A percentile compares a stretch with the other conserved stretches of the same genome.
phyloP scores from a whole-genome alignment of 2,329 filamentous ascomycete genomes.

The Colletotrichum caudatum region DNA sequence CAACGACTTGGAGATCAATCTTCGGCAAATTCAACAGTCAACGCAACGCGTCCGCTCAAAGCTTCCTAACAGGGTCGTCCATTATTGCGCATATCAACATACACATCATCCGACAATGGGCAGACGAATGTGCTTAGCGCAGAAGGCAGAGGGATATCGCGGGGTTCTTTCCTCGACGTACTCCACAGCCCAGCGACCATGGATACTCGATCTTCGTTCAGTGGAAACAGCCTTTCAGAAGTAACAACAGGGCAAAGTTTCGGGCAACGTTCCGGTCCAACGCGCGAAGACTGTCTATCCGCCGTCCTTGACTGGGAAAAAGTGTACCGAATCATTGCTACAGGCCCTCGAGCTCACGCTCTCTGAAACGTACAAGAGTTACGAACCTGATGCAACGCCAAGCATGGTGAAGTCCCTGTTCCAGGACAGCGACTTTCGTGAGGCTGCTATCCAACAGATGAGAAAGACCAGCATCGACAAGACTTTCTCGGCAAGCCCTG shows the following conservation, averaged over 20 bases:
- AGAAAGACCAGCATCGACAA: slow-evolving; percentile 58
- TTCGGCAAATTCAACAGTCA: slow-evolving; percentile 52
- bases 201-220: slow-evolving; percentile 12
- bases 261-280: slow-evolving; percentile 44
- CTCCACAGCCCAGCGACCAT: not conserved
- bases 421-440: slow-evolving; percentile 56
- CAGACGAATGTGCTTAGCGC: not conserved
- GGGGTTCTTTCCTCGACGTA: slow-evolving; percentile 7
- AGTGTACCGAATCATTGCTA: slow-evolving; percentile 56
- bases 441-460: slow-evolving; percentile 59
- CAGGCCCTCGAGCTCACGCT: slow-evolving; percentile 57
- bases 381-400: slow-evolving; percentile 58
- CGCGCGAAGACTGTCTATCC: slow-evolving; percentile 49
- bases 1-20: slow-evolving; percentile 50
- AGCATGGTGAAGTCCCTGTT: slow-evolving; percentile 59
- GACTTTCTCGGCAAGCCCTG: slow-evolving; percentile 57
- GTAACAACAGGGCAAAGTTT: slow-evolving; percentile 20
- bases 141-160: not conserved
- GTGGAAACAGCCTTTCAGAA: slow-evolving; percentile 21
- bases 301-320: slow-evolving; percentile 61
- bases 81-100: slow-evolving; percentile 3
- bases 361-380: slow-evolving; percentile 58
- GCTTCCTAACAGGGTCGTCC: slow-evolving; percentile 46
- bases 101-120: not conserved
- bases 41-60: slow-evolving; percentile 52